Evolutionary conservation across 768 basidiomycete genomes (phyloP).

Genomic region (Lentinula sp.): DNA sequence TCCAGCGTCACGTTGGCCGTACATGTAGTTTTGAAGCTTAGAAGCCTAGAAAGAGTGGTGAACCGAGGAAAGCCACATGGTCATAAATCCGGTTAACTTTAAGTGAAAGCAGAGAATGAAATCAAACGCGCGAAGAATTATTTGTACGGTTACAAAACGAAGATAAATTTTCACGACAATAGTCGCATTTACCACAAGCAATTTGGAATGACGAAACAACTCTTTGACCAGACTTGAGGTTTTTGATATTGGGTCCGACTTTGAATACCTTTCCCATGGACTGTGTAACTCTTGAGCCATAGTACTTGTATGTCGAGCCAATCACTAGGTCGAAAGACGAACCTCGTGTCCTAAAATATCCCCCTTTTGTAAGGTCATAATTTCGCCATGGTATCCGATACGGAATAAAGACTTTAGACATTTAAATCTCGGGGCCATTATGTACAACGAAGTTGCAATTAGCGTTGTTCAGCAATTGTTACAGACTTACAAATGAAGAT

Average conservation of each 20-base stretch:
- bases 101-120: slow-evolving; percentile 6
- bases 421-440: neutral
- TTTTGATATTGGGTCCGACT: slow-evolving; percentile 58
- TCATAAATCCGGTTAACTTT: neutral
- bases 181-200: slow-evolving; percentile 66
- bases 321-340: neutral
- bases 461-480: too few species aligned
- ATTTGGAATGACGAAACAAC: slow-evolving; percentile 80
- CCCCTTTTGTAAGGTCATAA: slow-evolving; percentile 60
- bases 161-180: slow-evolving; percentile 68
- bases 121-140: slow-evolving; percentile 42
- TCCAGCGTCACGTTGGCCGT: slow-evolving; percentile 63
- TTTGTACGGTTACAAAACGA: slow-evolving; percentile 75
- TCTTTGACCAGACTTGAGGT: slow-evolving; percentile 56
- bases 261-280: slow-evolving; percentile 68
- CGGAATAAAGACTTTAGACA: neutral
- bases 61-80: neutral
- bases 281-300: slow-evolving; percentile 16
- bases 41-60: slow-evolving; percentile 17
- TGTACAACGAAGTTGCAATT: too few species aligned
- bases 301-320: too few species aligned
- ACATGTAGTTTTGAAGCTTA: slow-evolving; percentile 52
- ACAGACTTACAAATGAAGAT: slow-evolving; percentile 43
- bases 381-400: slow-evolving; percentile 54
- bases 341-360: slow-evolving; percentile 76